These are phyloP conservation scores for Aspergillus candidus DNA, from an alignment of 2,329 filamentous ascomycete genomes.

Conservation along the genomic window DNA sequence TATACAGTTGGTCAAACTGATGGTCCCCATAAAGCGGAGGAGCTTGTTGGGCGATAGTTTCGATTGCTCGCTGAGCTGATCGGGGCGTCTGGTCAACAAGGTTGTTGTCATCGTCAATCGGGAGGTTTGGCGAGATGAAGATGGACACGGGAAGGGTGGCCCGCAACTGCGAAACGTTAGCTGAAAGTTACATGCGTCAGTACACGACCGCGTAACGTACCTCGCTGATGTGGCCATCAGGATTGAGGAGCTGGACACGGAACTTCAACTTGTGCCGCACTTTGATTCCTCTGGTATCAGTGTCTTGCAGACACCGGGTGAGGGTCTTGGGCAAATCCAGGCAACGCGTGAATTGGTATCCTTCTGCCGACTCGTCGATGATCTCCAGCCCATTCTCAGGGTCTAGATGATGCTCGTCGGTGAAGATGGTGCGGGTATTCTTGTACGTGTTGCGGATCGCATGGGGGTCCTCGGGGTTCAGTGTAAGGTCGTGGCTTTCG, in stretches of 20 bases:
- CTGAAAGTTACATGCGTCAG: conserved; percentile 9
- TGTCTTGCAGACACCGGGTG: conserved; percentile 79
- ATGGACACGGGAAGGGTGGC: conserved; percentile 86
- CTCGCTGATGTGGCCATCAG: conserved; percentile 90
- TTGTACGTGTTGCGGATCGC: conserved; percentile 48
- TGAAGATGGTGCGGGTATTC: conserved; percentile 57
- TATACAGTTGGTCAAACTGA: conserved; percentile 82
- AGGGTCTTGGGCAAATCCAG: conserved; percentile 73
- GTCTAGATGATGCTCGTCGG: conserved; percentile 65
- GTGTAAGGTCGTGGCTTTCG: conserved; percentile 66
- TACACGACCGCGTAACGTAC: conserved; percentile 38
- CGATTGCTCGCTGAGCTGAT: conserved; percentile 44
- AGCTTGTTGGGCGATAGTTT: conserved; percentile 59
- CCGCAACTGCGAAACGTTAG: conserved; percentile 53
- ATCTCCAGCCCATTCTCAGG: conserved; percentile 54
- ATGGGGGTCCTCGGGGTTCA: conserved; percentile 43
- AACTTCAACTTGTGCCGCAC: conserved; percentile 89
- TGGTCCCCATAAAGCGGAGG: conserved; percentile 93
- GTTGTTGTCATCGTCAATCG: conserved; percentile 80
- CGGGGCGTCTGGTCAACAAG: conserved; percentile 58
- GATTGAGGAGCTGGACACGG: conserved; percentile 85
- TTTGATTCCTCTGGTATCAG: conserved; percentile 83
- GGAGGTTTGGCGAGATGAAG: conserved; percentile 91
- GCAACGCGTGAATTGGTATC: conserved; percentile 54
- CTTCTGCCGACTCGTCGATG: conserved; percentile 55